phyloP scores from a whole-genome alignment of 2,329 filamentous ascomycete species.

The Colletotrichum echinochloae region DNA sequence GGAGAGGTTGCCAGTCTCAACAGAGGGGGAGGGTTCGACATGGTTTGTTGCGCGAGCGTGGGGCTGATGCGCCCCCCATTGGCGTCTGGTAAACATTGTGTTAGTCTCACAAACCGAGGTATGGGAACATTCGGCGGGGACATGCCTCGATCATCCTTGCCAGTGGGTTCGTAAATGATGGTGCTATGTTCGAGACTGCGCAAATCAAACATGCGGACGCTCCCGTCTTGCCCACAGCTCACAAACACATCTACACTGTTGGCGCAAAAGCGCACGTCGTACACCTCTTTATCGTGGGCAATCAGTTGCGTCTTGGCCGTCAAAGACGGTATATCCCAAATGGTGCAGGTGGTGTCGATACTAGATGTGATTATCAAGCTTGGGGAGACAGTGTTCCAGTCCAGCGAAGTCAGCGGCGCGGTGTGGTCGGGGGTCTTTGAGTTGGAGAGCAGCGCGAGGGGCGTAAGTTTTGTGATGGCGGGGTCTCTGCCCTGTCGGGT shows the following conservation, averaged over 20 bases:
- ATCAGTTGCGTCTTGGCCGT: constrained; percentile 99
- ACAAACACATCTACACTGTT: constrained; percentile 99
- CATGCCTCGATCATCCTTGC: constrained; percentile 81
- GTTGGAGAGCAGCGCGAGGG: constrained; percentile 92
- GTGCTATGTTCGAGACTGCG: constrained; percentile 97
- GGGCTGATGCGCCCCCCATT: constrained; percentile 77
- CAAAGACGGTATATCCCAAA: constrained; percentile 98
- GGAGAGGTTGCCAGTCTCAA: constrained; percentile 89
- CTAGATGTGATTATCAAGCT: constrained; percentile 98
- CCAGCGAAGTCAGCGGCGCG: constrained; percentile 92
- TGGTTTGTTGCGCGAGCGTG: constrained; percentile 80
- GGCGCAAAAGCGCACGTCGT: constrained; percentile 97
- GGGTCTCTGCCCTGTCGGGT: constrained; percentile 69
- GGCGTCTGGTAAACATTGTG: constrained; percentile 54
- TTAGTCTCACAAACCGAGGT: constrained; percentile 12
- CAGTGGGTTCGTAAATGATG: constrained; percentile 97
- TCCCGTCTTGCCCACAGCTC: constrained; percentile 96
- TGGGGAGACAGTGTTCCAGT: constrained; percentile 98
- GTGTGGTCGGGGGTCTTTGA: constrained; percentile 99
- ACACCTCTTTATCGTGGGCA: constrained; percentile 98
- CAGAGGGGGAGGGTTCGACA: constrained; percentile 81
- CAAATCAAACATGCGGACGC: constrained; percentile 98
- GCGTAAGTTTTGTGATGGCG: constrained; percentile 83
- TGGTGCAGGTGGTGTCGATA: constrained; percentile 98
- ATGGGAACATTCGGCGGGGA: too few species aligned